Evolutionary conservation across 2,329 filamentous ascomycete genomes (phyloP).

Genomic region (Alternaria arborescens): DNA sequence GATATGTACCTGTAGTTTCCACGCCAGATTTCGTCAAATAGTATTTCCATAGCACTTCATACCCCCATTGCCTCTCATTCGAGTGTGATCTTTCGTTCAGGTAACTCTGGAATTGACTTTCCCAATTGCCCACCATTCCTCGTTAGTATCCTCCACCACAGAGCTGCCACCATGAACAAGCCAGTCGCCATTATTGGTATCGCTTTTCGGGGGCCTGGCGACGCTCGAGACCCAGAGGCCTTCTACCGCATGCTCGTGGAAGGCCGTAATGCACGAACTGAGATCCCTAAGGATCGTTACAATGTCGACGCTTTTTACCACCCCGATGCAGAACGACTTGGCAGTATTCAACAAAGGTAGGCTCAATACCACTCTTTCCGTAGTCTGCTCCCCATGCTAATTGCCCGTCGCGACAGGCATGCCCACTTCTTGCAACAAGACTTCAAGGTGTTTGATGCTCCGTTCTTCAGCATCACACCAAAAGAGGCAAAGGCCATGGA

Average conservation of each 20-base stretch:
- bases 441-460: constrained; percentile 29
- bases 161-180: constrained; percentile 11
- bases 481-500: constrained; percentile 37
- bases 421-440: constrained; percentile 32
- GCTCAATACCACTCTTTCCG: background rate
- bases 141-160: background rate
- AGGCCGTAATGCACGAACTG: constrained; percentile 17
- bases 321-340: constrained; percentile 22
- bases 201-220: constrained; percentile 30
- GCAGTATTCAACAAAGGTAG: constrained; percentile 10
- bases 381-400: background rate
- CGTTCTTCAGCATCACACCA: constrained; percentile 33
- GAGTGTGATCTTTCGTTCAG: background rate
- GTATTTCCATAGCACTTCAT: background rate
- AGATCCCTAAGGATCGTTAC: constrained; percentile 21
- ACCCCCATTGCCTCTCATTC: background rate
- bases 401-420: too few species aligned
- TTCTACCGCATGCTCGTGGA: constrained; percentile 25
- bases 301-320: constrained; percentile 29
- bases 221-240: constrained; percentile 21
- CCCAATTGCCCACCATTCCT: background rate
- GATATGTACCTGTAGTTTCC: constrained; percentile 1
- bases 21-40: background rate
- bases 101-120: background rate
- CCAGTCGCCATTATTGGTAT: constrained; percentile 46